Evolutionary conservation across 495 filamentous ascomycete species (phyloP), one percentile per base, ranked within the genome.

Genomic region (Aspergillus kassunensis): DNA sequence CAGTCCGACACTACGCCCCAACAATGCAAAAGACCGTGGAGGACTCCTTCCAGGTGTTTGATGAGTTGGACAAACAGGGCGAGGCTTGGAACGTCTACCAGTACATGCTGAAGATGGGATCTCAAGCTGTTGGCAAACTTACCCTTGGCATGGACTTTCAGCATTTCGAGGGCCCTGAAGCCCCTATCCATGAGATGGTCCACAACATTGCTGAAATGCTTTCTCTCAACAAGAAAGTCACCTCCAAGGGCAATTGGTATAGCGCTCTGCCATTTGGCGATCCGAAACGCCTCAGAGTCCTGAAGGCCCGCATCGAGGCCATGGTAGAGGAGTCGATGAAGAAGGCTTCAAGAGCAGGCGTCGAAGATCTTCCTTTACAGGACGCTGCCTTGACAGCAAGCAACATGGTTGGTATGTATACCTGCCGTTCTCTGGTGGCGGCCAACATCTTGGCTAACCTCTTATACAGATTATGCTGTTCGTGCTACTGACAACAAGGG

Each of bases 21-120:
- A 68, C 68, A 1, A 82, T 84, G 75, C 77, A 82, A 44, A 44
- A 65, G 7, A 68, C 69, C 0, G 72, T 72, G 0, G 62, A 73
- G 25, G 58, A 70, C 18, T 30, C 70, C 10, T 81, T 78, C 51
- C 59, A 51, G 8, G 74, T 82, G 1, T 80, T 83, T 29, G 80
- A 83, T 51, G 67, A 72, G 41, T 58, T 83, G 9, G 76, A 80
- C 53, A 49, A 68, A 24, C 57, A 65, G 13, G 73, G 57, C 1
- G 68, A 78, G 48, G 70, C 79, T 0, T 82, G 68, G 67, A 83
- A 83, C 57, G 78, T 78, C 8, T 84, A 83, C 48, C 75, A 72
- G 31, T 82, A 78, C 43, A 83, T 82, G 78, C 55, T 83, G 13
- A 83, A 84, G 62, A 68, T 84, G 0, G 79, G 65, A 4, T 73